phyloP scores from a whole-genome alignment of 768 basidiomycete genomes.

The Asterophora parasitica region DNA sequence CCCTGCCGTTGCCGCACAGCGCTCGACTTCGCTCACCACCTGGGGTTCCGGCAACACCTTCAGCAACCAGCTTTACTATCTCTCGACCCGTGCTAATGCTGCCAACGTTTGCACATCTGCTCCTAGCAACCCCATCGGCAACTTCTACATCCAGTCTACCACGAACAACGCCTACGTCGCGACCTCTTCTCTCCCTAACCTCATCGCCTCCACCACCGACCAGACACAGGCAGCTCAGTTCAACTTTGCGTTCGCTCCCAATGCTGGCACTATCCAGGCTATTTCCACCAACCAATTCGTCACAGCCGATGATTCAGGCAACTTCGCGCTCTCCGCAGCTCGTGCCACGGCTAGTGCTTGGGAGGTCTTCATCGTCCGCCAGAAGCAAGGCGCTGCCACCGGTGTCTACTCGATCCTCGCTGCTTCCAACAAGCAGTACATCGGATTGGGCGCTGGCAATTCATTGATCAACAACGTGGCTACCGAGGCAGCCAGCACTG shows the following conservation, averaged over 20 bases:
- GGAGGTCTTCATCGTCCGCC: conserved; percentile 27
- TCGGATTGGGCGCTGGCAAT: conserved; percentile 21
- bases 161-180: conserved; percentile 21
- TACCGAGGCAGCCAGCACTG: conserved; percentile 20
- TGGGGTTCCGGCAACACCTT: conserved; percentile 31
- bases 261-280: conserved; percentile 25
- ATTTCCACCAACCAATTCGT: no score
- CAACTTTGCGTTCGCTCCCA: conserved; percentile 24
- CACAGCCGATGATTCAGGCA: conserved; percentile 28
- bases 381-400: conserved; percentile 18
- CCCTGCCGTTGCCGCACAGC: conserved; percentile 22
- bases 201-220: conserved; percentile 20
- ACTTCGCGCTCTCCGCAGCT: conserved; percentile 21
- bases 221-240: conserved; percentile 20
- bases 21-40: conserved; percentile 24
- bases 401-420: no score
- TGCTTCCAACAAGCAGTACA: conserved; percentile 25
- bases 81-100: conserved; percentile 28
- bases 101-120: conserved; percentile 25
- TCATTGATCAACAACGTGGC: conserved; percentile 25
- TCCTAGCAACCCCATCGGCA: conserved; percentile 25
- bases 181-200: conserved; percentile 17
- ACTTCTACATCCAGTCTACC: conserved; percentile 24
- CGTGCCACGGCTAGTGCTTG: conserved; percentile 23
- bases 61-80: conserved; percentile 27